phyloP scores from a whole-genome alignment of 345 rosid genomes.

The Lumnitzera littorea region DNA sequence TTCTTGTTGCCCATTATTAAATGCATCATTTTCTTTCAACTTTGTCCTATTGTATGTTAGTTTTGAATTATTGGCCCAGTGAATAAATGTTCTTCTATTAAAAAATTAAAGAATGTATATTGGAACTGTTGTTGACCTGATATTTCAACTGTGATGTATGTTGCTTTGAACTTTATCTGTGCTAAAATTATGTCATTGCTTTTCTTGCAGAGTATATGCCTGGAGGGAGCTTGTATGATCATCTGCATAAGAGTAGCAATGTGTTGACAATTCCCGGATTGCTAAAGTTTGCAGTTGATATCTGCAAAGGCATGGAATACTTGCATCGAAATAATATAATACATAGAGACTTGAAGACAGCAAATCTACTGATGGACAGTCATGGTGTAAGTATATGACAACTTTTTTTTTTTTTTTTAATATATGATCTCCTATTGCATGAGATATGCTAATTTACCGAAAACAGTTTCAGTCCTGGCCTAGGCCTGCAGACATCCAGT shows the following conservation, averaged over 20 bases:
- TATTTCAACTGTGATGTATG: background rate
- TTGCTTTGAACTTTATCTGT: background rate
- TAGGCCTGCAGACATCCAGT: too few species aligned
- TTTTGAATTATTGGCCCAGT: too few species aligned
- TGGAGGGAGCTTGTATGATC: constrained; percentile 66
- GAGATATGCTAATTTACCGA: too few species aligned
- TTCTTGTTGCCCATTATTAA: too few species aligned
- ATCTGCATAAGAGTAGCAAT: constrained; percentile 51
- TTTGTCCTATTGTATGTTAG: too few species aligned
- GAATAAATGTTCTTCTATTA: too few species aligned
- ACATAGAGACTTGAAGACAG: constrained; percentile 75
- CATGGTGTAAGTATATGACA: constrained; percentile 29
- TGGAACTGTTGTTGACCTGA: too few species aligned
- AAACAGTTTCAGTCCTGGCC: too few species aligned
- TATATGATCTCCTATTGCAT: too few species aligned
- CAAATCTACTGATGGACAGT: constrained; percentile 66
- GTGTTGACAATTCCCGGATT: constrained; percentile 41
- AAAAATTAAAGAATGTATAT: too few species aligned
- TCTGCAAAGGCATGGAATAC: constrained; percentile 70
- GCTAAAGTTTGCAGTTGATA: constrained; percentile 62
- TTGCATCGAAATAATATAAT: constrained; percentile 67
- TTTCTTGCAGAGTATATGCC: constrained; percentile 65
- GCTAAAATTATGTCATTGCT: background rate
- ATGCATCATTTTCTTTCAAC: too few species aligned
- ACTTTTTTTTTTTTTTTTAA: too few species aligned